Base-by-base conservation (phyloP, 2,329 filamentous ascomycete species). In the Arachnopeziza araneosa region DNA sequence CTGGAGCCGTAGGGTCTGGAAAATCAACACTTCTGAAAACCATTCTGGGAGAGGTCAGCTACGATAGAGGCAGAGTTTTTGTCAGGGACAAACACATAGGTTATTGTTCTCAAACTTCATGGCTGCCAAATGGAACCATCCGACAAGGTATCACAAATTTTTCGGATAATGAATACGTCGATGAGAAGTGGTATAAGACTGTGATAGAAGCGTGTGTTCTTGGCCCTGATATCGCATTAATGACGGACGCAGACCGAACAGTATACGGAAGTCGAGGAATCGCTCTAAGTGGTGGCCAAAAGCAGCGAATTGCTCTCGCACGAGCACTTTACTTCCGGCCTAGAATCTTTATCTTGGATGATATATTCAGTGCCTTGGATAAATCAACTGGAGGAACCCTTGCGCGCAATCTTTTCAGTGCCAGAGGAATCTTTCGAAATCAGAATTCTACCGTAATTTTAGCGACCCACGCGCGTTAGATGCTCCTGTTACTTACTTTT, bases 251-350 rank as follows among this genome's bases (percentile, higher is more conserved):
- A 14, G 23, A 54, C 24, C 59, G 70, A 5, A 77, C 75, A 0
- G 59, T 71, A 17, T 71, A 78, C 6, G 70, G 70, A 24, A 66
- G 66, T 52, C 63, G 63, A 50, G 69, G 70, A n/a, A 67, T 72
- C 36, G 66, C 66, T 30, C 58, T 72, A 10, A 70, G 68, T 22
- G 68, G 71, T 48, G 55, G 58, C 21, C 52, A 60, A 24, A 62
- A 63, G 50, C 85, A 87, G 68, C 80, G 86, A 5, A 71, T 89
- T 64, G 88, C 87, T 64, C 87, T 89, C 64, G 86, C 86, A n/a
- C 79, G 86, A 24, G 69, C 72, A 12, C 68, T 73, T 26, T 56
- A 81, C 75, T 69, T 69, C 24, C 59, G 19, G 26, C 51, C 64
- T 54, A 56, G 63, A 26, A 48, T 66, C 12, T 50, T 63, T 14